These are phyloP conservation scores for Aspergillus tamarii DNA, from an alignment of 2,329 filamentous ascomycete genomes.

Conservation along the genomic window DNA sequence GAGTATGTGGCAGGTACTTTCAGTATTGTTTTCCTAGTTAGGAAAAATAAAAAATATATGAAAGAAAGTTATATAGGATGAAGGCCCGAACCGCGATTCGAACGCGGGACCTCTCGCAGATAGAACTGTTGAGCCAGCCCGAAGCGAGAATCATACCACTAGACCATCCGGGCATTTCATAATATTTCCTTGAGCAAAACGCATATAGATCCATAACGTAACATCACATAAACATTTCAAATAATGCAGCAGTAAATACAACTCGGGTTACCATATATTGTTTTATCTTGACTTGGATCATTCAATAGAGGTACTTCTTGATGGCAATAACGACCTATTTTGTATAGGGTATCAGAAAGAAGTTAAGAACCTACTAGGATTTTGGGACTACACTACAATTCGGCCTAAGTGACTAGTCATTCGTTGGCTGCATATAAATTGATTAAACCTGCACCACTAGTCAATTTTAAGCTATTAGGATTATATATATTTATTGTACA, in stretches of 20 bases:
- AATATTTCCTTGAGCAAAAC: too few species aligned
- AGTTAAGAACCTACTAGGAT: too few species aligned
- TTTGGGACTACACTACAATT: background rate
- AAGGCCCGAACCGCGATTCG: conserved; percentile 15
- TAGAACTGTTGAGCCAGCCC: conserved; percentile 1
- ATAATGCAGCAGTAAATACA: too few species aligned
- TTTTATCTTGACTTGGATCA: too few species aligned
- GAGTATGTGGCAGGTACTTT: too few species aligned
- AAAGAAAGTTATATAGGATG: background rate
- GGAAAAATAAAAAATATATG: background rate
- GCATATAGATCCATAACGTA: too few species aligned
- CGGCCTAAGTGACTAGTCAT: background rate
- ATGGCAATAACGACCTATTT: too few species aligned
- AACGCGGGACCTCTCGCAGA: conserved; percentile 13
- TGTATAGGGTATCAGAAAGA: too few species aligned
- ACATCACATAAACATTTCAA: too few species aligned
- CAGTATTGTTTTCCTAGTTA: too few species aligned
- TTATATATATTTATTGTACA: conserved; percentile 10
- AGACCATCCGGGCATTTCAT: background rate
- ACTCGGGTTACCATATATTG: too few species aligned
- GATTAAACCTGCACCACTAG: background rate
- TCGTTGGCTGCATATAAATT: conserved; percentile 1
- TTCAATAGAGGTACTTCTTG: too few species aligned
- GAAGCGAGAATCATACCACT: conserved; percentile 2
- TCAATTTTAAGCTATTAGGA: background rate